phyloP scores from a whole-genome alignment of 2,329 filamentous ascomycete genomes.

The Cladorrhinum sp. region DNA sequence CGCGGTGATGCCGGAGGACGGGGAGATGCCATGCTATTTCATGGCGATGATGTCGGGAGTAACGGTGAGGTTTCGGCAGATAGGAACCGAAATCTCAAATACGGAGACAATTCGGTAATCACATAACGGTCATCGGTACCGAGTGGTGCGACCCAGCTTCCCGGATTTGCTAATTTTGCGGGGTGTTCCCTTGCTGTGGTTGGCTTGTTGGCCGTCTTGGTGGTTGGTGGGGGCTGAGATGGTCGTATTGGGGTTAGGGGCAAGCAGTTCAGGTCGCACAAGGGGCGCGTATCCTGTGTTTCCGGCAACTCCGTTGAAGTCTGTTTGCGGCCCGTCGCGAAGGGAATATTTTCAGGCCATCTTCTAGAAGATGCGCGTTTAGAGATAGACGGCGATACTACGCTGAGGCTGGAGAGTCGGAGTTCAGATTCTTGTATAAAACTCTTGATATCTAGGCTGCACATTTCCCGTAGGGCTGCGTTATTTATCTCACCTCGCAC shows the following conservation, averaged over 20 bases:
- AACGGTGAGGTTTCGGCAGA: conserved; percentile 38
- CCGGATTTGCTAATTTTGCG: not conserved
- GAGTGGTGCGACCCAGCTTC: not conserved
- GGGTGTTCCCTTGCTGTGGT: not conserved
- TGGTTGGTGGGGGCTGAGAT: not conserved
- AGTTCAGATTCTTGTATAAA: not conserved
- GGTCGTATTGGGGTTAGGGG: not conserved
- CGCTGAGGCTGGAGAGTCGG: not conserved
- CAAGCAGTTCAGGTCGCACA: not conserved
- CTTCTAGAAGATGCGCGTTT: not conserved
- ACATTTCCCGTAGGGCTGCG: not conserved
- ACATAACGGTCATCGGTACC: not conserved
- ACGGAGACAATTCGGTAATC: not conserved
- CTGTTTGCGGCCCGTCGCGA: not conserved
- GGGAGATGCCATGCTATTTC: conserved; percentile 46
- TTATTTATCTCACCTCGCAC: not conserved
- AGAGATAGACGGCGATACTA: not conserved
- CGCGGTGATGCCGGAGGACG: conserved; percentile 35
- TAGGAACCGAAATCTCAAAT: not conserved
- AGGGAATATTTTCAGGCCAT: not conserved
- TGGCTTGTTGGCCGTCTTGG: not conserved
- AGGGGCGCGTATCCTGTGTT: not conserved
- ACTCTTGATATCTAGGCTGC: not conserved
- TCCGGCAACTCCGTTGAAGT: not conserved
- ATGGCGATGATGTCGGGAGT: conserved; percentile 51